Conservation (phyloP, 75 land plant genomes). For the Selaginella moellendorffii region DNA sequence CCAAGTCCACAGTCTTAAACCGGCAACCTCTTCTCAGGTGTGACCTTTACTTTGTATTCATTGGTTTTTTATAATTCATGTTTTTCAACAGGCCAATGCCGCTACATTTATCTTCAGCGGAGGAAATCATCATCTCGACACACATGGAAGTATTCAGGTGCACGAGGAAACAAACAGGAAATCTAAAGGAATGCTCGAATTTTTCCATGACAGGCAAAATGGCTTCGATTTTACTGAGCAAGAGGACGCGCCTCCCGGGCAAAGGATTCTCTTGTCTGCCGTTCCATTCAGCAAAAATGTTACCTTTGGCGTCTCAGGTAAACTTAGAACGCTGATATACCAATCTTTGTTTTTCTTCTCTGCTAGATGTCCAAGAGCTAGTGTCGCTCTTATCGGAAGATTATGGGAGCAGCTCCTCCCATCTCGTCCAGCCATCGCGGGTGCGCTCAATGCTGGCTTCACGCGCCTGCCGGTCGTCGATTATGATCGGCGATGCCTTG, state of each 20-base stretch:
- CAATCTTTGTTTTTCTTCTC: conserved; percentile 6
- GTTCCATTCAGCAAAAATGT: conserved; percentile 93
- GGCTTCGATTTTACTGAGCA: conserved; percentile 71
- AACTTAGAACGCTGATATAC: neutral
- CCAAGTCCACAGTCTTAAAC: conserved; percentile 72
- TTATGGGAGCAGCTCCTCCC: conserved; percentile 15
- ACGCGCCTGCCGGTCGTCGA: conserved; percentile 83
- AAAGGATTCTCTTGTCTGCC: conserved; percentile 45
- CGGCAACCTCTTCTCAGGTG: conserved; percentile 76
- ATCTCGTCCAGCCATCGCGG: conserved; percentile 64
- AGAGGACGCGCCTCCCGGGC: conserved; percentile 54
- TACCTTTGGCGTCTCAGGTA: conserved; percentile 86
- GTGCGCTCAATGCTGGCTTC: conserved; percentile 91
- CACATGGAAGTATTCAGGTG: conserved; percentile 72
- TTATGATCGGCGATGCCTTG: conserved; percentile 87
- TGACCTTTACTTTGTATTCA: neutral
- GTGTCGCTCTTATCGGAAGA: conserved; percentile 61
- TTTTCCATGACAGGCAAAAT: conserved; percentile 47
- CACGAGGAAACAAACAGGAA: neutral
- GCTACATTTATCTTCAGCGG: conserved; percentile 70
- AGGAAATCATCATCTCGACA: conserved; percentile 63
- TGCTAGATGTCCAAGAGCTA: conserved; percentile 92
- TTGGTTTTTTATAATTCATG: conserved; percentile 6
- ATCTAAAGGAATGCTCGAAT: no score
- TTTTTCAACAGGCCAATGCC: conserved; percentile 41